Evolutionary conservation across 768 basidiomycete species (phyloP), one percentile per base, ranked within the genome.

Genomic region (Hemileccinum impolitum): DNA sequence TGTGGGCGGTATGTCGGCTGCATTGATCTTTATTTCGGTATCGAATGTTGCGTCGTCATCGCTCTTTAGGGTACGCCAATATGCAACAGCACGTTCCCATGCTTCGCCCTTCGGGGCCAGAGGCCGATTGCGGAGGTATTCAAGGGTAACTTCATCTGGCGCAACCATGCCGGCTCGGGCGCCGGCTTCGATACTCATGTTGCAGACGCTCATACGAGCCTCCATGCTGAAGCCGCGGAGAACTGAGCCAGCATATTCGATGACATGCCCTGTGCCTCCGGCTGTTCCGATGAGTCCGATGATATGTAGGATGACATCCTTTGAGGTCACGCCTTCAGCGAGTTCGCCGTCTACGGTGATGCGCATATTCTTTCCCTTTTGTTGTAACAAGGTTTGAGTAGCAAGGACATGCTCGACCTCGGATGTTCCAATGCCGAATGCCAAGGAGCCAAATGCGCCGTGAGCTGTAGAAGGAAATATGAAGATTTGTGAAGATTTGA

Each of bases 161-260:
- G 90, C 91, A 49, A 94, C 79, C 90, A 94, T 92, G 44, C 91
- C 91, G 11, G 92, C 92, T 60, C 92, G 81, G 57, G 92, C 92
- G 60, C 92, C 92, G 48, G 85, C 92, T 67, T 94, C 92, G 62
- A 94, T 94, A 51, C 90, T 93, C 92, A 94, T 94, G 71, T 94
- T 94, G 72, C 91, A 93, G 53, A 84, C 84, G 60, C 85, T 88
- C 87, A 88, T 91, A 43, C 91, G 82, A 34, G 87, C 90, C 67
- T 94, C 92, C 88, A 94, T 91, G 61, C 84, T 85, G 62, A 92
- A 83, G 17, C 74, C 77, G 50, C 88, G 84, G 70, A 92, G 88
- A 46, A 90, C 86, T 8, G 85, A 87, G n/a, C 92, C 92, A 48
- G 89, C 82, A 62, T 88, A 94, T 69, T 94, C 92, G 64, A 94